Percentiles rank a stretch among this genome's conserved stretches.
Conservation (phyloP, 768 basidiomycete genomes). For the Rhodotorula babjevae region DNA sequence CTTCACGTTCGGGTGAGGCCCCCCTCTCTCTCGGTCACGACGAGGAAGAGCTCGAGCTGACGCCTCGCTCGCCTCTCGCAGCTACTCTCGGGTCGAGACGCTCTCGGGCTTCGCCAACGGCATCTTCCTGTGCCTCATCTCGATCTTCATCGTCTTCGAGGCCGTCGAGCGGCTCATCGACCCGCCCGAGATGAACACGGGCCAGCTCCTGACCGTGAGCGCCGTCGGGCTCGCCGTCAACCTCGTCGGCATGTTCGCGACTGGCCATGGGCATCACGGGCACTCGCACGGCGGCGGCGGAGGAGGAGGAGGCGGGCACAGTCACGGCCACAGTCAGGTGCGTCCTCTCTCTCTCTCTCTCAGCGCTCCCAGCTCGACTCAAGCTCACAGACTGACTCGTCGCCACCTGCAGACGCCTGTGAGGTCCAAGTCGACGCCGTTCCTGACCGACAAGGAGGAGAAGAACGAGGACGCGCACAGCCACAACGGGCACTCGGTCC, state of each 20-base stretch:
- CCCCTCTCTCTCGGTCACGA: slow-evolving; percentile 13
- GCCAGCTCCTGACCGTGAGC: slow-evolving; percentile 82
- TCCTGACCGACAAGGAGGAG: slow-evolving; percentile 21
- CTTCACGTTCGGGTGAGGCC: slow-evolving; percentile 92
- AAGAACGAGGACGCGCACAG: slow-evolving; percentile 4
- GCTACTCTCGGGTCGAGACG: slow-evolving; percentile 93
- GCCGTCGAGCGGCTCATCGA: slow-evolving; percentile 79
- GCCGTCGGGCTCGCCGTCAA: slow-evolving; percentile 86
- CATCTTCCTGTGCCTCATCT: slow-evolving; percentile 85
- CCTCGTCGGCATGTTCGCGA: slow-evolving; percentile 97
- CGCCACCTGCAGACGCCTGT: not conserved
- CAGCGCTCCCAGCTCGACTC: too few relatives aligned
- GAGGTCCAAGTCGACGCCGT: slow-evolving; percentile 24
- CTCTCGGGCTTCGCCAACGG: slow-evolving; percentile 97
- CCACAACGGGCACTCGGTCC: slow-evolving; percentile 19
- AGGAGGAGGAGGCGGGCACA: slow-evolving; percentile 38
- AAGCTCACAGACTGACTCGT: too few relatives aligned
- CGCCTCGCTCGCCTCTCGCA: slow-evolving; percentile 43
- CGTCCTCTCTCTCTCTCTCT: not conserved
- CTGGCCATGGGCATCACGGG: slow-evolving; percentile 56
- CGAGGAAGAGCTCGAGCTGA: slow-evolving; percentile 13
- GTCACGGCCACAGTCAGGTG: slow-evolving; percentile 4
- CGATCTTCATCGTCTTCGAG: slow-evolving; percentile 97
- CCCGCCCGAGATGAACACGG: slow-evolving; percentile 94
- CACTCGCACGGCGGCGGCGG: slow-evolving; percentile 43